Evolutionary conservation across 2,329 filamentous ascomycete genomes (phyloP), one percentile per base, ranked within the genome.

Genomic region (Clarireedia hainanense): DNA sequence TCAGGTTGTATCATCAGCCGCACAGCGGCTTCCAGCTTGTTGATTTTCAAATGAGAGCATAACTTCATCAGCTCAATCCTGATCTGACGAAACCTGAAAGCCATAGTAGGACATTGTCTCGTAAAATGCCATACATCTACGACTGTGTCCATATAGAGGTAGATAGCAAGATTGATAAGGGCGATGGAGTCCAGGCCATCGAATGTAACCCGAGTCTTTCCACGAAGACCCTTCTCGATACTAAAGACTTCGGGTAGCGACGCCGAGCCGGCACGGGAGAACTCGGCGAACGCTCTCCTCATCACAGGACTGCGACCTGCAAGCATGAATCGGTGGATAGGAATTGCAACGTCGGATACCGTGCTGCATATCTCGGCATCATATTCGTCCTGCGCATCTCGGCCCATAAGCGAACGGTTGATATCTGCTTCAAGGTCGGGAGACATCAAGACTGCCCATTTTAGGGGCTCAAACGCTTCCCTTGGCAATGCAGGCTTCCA

Each of bases 91-190:
- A 90, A 95, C 42, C 88, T 80, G 63, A 81, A 79, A 0, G 88
- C 85, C 67, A 86, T 75, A 10, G 80, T 73, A 2, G 84, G 80
- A 20, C 82, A 80, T 55, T 66, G 60, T 6, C 80, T 81, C 4
- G 85, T 85, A 60, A 87, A 85, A 61, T 91, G 88, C 94, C 94
- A 97, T 17, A 91, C 87, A 57, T 94, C 89, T 34, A 96, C 77
- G 15, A 91, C 74, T 4, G 76, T 77, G 67, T 97, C 94, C 5
- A 84, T 85, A 68, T 97, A 97, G 6, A 86, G 68, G 65, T 89
- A 96, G 9, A 92, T 75, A 1, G 87, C 80, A 9, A 97, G 64
- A 63, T 96, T 92, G 56, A 96, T 74, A 6, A 96, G 67, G 0
- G 89, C 86, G 36, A 95, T 75, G 39, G 94, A 77, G 67, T 96